Evolutionary conservation across 2,329 filamentous ascomycete species (phyloP).

Genomic region (Colletotrichum sp.): DNA sequence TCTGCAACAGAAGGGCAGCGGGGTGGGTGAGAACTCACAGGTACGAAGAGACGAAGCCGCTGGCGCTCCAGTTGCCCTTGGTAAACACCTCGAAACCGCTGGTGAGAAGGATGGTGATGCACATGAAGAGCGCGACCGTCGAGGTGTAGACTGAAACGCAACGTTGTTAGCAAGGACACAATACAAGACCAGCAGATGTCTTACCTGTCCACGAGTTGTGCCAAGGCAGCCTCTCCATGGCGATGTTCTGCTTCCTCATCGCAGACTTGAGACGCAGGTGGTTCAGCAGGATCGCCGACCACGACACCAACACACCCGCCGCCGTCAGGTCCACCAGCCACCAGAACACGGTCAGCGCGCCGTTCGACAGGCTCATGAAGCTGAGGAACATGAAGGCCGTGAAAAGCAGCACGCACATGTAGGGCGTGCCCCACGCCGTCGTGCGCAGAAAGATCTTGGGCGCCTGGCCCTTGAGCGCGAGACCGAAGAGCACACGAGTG

Average conservation of each 20-base stretch:
- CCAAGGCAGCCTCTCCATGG: conserved; percentile 60
- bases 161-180: neutral
- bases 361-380: conserved; percentile 64
- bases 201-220: conserved; percentile 66
- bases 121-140: conserved; percentile 63
- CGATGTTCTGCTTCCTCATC: conserved; percentile 49
- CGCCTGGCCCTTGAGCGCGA: conserved; percentile 57
- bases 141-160: conserved; percentile 59
- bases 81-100: conserved; percentile 73
- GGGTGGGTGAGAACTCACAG: conserved; percentile 66
- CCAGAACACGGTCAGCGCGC: conserved; percentile 64
- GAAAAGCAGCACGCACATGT: conserved; percentile 44
- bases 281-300: conserved; percentile 59
- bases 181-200: conserved; percentile 20
- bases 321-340: conserved; percentile 64
- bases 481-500: conserved; percentile 59
- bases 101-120: conserved; percentile 70
- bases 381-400: conserved; percentile 66
- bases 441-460: conserved; percentile 48
- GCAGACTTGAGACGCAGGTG: conserved; percentile 65
- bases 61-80: conserved; percentile 61
- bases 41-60: conserved; percentile 66
- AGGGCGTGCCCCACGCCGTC: conserved; percentile 23
- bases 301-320: conserved; percentile 57
- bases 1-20: conserved; percentile 54